Base-by-base conservation (phyloP, 2,329 filamentous ascomycete species). In the Mycosphaerella sp. region DNA sequence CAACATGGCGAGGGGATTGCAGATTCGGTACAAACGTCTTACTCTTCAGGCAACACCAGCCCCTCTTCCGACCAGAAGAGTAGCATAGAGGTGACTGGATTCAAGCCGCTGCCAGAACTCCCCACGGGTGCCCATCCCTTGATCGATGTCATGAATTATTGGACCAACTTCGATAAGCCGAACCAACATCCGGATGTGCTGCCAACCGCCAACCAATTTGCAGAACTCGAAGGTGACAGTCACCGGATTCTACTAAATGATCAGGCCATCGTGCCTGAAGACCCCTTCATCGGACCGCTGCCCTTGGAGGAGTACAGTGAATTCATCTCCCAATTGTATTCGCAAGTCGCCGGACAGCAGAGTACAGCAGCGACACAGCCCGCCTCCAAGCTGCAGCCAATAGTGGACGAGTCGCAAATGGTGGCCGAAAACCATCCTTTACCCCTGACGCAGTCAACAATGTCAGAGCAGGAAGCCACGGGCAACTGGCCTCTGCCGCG, bases 141-240 rank as follows among this genome's bases (percentile, higher is more conserved):
- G 23, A 39, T 53, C 36, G 44, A 53, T 29, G n/a, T 48, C 38
- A 44, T 38, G 7, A 21, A 44, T 29, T 36, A 47, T 38, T 14
- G 36, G 10, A 42, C 14, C 36, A 39, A 53, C 34, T 36, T 42
- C 31, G 46, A 44, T 29, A 29, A 17, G 21, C 7, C 21, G 10
- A 8, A 9, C n/a, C 36, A 29, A 29, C 51, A 42, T 10, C 34
- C 9, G 34, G 44, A 48, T 23, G 47, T 46, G 26, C 38, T 54
- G 26, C 51, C 48, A 11, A 40, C 48, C 31, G 48, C 47, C 7
- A 48, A 17, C 8, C 55, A 54, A 21, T 47, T 54, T 41, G 51
- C 51, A 7, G 55, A 57, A 36, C 23, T 57, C 10, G 55, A 57
- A 14, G 55, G 42, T n/a, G 48, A 57, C n/a, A 39, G 34, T 23